These are phyloP conservation scores for Lactifluus subvellereus DNA, from an alignment of 768 basidiomycete species.

Conservation along the genomic window DNA sequence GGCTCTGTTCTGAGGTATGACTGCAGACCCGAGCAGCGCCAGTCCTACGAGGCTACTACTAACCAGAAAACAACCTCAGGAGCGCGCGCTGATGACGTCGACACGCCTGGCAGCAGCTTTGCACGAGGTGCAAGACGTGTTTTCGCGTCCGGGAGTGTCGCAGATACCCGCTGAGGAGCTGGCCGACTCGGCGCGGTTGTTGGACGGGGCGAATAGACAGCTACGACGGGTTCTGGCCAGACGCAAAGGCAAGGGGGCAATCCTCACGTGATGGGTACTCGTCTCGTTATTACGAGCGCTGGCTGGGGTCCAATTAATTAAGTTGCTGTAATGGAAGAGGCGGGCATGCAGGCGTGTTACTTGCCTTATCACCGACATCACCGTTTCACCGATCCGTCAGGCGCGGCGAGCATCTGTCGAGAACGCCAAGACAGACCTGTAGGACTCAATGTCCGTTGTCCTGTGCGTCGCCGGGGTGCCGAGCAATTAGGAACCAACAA, in stretches of 20 bases:
- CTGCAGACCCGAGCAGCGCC: not conserved
- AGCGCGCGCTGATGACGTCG: not conserved
- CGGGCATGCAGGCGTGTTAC: too few relatives aligned
- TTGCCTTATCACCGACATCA: too few relatives aligned
- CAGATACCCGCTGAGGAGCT: slow-evolving; percentile 1
- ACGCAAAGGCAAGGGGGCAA: not conserved
- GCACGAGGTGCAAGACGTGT: slow-evolving; percentile 4
- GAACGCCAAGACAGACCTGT: too few relatives aligned
- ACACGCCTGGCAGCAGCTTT: not conserved
- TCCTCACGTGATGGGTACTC: not conserved
- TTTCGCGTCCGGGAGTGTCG: not conserved
- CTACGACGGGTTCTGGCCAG: not conserved
- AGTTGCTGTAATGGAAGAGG: too few relatives aligned
- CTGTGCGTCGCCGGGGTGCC: too few relatives aligned
- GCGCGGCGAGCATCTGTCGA: too few relatives aligned
- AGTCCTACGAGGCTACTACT: not conserved
- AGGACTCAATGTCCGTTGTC: too few relatives aligned
- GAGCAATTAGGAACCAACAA: too few relatives aligned
- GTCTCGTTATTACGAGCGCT: too few relatives aligned
- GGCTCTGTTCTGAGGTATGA: not conserved
- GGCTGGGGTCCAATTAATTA: too few relatives aligned
- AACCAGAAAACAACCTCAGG: not conserved
- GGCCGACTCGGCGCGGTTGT: not conserved
- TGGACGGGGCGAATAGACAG: not conserved
- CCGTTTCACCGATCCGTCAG: too few relatives aligned